Conservation (phyloP, 176 grass and related monocot species). For the Avena sativa region DNA sequence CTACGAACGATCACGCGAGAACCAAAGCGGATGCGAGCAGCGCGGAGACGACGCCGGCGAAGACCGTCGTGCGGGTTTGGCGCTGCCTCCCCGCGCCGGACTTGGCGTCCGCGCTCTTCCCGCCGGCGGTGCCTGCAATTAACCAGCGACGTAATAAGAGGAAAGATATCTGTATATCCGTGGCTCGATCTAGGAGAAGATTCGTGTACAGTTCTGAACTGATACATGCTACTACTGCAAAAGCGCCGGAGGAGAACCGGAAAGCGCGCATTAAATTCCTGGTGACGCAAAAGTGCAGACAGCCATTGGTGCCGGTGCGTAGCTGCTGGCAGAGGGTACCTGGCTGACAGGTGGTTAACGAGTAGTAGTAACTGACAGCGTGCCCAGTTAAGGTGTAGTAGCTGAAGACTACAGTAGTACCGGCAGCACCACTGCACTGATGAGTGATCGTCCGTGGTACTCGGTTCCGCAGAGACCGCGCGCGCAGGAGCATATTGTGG, state of each 20-base stretch:
- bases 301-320: neutral
- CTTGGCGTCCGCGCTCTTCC: slow-evolving; percentile 26
- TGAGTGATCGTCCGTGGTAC: neutral
- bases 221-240: neutral
- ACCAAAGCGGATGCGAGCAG: slow-evolving; percentile 2
- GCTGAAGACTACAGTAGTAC: neutral
- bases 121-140: slow-evolving; percentile 36
- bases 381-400: too few species aligned
- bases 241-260: neutral
- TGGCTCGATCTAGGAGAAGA: neutral
- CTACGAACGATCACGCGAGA: neutral
- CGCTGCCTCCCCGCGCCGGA: neutral
- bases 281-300: neutral
- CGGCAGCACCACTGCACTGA: neutral
- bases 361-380: too few species aligned
- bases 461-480: neutral
- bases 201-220: neutral
- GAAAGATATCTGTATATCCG: neutral
- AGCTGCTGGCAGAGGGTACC: too few species aligned
- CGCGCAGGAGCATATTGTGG: neutral
- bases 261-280: neutral
- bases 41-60: slow-evolving; percentile 30
- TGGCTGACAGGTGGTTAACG: too few species aligned
- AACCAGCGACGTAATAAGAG: neutral
- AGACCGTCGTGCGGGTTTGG: neutral